Base-by-base conservation (phyloP, 345 rosid genomes). In the Camelina hispida region DNA sequence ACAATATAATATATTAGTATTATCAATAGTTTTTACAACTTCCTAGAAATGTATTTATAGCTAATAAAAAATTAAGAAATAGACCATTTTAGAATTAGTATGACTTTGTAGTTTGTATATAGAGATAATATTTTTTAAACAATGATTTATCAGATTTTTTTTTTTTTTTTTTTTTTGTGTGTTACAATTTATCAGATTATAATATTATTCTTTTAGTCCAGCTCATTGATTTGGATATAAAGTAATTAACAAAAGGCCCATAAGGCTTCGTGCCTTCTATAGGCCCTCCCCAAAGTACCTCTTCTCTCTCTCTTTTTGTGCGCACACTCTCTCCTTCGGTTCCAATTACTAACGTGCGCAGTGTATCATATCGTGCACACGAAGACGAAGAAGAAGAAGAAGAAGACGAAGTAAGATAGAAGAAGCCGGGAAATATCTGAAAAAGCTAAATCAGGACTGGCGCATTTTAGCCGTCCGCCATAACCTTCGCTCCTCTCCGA, bases 401-500 rank as follows among this genome's bases (percentile, higher is more conserved):
- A 37, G 54, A 30, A 4, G 34, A 23, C 25, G 55, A 37, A 37
- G 64, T 73, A 44, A 35, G 44, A 30, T 53, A 28, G 38, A 58
- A 32, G 63, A 43, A 73, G 73, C 54, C 30, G 37, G 66, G 56
- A 40, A 38, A n/a, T 22, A 4, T 1, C 63, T 62, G 30, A n/a
- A 60, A 55, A 62, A 60, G 61, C 73, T 78, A 73, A 66, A 72
- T 72, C 69, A 60, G 69, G 78, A 52, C 51, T 61, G 74, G 73
- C 77, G 73, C 68, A 72, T 78, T 72, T 78, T 78, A 66, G 74
- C 65, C 54, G 59, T 78, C 73, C 73, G 69, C 62, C 78, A 59
- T 72, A 67, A 44, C 72, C 62, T 51, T 65, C 54, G 51, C 38
- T 43, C 7, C 40, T 34, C 57, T 23, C 77, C 72, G 68, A 78